phyloP scores from a whole-genome alignment of 108 stramenopile genomes.

The Nitzschia sp. region DNA sequence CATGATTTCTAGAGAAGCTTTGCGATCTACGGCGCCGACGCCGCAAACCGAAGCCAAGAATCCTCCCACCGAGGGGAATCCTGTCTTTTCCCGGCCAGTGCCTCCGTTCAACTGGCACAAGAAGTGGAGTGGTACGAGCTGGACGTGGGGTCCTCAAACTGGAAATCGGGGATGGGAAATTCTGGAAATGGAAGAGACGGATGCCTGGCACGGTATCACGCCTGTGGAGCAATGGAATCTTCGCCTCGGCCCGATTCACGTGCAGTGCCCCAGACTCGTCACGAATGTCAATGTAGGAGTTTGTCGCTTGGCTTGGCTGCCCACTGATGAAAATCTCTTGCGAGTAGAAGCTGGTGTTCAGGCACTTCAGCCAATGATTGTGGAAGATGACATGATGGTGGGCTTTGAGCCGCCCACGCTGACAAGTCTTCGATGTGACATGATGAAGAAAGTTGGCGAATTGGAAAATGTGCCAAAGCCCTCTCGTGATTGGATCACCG shows the following conservation, averaged over 20 bases:
- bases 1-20: slow-evolving; percentile 69
- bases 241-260: slow-evolving; percentile 66
- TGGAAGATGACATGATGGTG: slow-evolving; percentile 67
- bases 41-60: slow-evolving; percentile 58
- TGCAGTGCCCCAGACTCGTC: slow-evolving; percentile 76
- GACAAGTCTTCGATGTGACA: slow-evolving; percentile 76
- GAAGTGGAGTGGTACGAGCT: slow-evolving; percentile 76
- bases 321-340: slow-evolving; percentile 71
- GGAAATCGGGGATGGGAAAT: slow-evolving; percentile 85
- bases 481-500: slow-evolving; percentile 20
- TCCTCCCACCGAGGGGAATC: slow-evolving; percentile 58
- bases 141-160: slow-evolving; percentile 83
- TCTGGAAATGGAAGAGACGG: slow-evolving; percentile 73
- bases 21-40: slow-evolving; percentile 59
- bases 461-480: slow-evolving; percentile 34
- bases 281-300: slow-evolving; percentile 56
- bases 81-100: slow-evolving; percentile 66
- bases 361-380: slow-evolving; percentile 75
- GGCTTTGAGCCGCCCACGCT: slow-evolving; percentile 82
- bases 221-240: slow-evolving; percentile 72
- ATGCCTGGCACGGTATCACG: slow-evolving; percentile 80
- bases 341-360: slow-evolving; percentile 78
- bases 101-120: slow-evolving; percentile 86
- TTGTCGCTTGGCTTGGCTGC: slow-evolving; percentile 83
- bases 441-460: slow-evolving; percentile 76